Evolutionary conservation across 2,329 filamentous ascomycete species (phyloP), one percentile per base, ranked within the genome.

Genomic region (Alternaria angustiovoidea): DNA sequence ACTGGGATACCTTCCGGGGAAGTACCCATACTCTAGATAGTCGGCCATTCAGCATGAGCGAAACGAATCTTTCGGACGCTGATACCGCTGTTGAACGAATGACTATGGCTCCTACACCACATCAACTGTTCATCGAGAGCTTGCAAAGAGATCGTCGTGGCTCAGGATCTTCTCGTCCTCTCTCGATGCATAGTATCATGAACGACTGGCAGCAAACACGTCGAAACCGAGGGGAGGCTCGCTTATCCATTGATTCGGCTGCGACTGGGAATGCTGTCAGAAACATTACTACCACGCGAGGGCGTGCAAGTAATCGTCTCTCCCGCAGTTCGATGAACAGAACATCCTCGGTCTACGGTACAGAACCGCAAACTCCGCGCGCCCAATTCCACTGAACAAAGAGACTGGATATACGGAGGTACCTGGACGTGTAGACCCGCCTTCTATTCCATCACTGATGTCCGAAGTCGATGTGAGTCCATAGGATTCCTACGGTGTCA

Each of bases 11-110:
- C 16, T 44, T 54, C 38, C 57, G 44, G 34, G 57, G 51, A 26
- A 54, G 57, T 47, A 52, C 36, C 24, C 16, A 39, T n/a, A 53
- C 46, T 20, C 32, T 43, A 24, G 34, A 44, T 22, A 18, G 36
- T 20, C 54, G 55, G 3, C 36, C 54, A 18, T 34, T 62, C 12
- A 66, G 55, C 46, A 61, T 66, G 20, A 65, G 62, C 48, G 62
- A 58, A 39, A 57, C 61, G 9, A 32, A 42, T 6, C 14, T 57
- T 18, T 66, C 63, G 3, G 61, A 64, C 14, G 58, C 61, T 26
- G 54, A 59, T 28, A 66, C 63, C 12, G 51, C 42, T 22, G 43
- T 62, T 34, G 58, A 64, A 16, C 54, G 46, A 7, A 28, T 32
- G n/a, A 57, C 42, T 20, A 55, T 51, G 20, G 36, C 52, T 34